These are phyloP conservation scores for Aeschynomene evenia DNA, from an alignment of 306 rosid species.

Conservation along the genomic window DNA sequence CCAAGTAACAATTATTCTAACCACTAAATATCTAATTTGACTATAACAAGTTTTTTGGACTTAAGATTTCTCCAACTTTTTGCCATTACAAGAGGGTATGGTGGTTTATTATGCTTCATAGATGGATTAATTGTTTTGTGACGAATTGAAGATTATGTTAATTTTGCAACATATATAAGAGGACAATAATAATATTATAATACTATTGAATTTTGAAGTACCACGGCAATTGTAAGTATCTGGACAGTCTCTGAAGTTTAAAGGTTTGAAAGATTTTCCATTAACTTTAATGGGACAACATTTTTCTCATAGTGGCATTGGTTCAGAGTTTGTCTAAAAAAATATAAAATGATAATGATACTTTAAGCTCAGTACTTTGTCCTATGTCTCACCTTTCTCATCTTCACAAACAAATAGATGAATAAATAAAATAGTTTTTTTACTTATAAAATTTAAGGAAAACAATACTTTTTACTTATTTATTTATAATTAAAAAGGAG, in stretches of 20 bases:
- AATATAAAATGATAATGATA: conserved; percentile 23
- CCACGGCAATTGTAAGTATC: conserved; percentile 32
- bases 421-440: too few species aligned
- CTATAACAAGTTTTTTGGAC: conserved; percentile 7
- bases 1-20: conserved; percentile 27
- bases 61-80: background rate
- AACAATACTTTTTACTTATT: too few species aligned
- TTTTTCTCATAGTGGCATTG: conserved; percentile 27
- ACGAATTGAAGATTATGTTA: conserved; percentile 6
- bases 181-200: background rate
- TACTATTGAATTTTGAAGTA: conserved; percentile 15
- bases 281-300: conserved; percentile 37
- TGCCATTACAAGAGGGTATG: conserved; percentile 3
- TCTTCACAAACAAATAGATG: too few species aligned
- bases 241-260: conserved; percentile 28
- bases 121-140: background rate
- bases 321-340: conserved; percentile 35
- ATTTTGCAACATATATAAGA: background rate
- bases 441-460: too few species aligned
- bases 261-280: conserved; percentile 35
- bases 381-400: conserved; percentile 9
- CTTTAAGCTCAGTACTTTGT: conserved; percentile 27
- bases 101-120: background rate
- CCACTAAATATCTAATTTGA: conserved; percentile 29
- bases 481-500: too few species aligned